Percentiles rank a stretch among this genome's conserved stretches.
Conservation (phyloP, 2,329 filamentous ascomycete species). For the Aureobasidium subglaciale region DNA sequence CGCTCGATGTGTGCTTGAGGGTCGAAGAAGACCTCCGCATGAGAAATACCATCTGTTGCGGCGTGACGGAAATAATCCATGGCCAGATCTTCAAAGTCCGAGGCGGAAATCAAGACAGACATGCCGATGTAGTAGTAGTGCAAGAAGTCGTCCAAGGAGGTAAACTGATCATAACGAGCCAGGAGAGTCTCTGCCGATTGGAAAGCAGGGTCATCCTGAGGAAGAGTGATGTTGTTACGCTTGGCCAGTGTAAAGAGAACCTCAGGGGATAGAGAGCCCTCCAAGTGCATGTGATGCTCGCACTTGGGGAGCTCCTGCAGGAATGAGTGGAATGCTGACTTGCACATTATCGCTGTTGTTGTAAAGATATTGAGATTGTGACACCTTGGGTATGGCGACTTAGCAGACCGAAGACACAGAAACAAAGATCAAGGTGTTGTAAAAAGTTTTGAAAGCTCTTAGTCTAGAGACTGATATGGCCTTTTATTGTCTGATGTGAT, state of each 20-base stretch:
- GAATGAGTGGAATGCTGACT: conserved; percentile 50
- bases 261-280: conserved; percentile 64
- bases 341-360: conserved; percentile 35
- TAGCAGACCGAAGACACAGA: not conserved
- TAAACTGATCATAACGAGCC: conserved; percentile 59
- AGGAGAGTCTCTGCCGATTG: conserved; percentile 51
- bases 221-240: conserved; percentile 57
- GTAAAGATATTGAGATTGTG: not conserved
- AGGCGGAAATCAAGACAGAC: conserved; percentile 55
- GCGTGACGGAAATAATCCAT: conserved; percentile 65
- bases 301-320: conserved; percentile 65
- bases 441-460: conserved; percentile 8
- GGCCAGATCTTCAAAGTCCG: conserved; percentile 67
- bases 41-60: conserved; percentile 56
- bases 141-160: conserved; percentile 69
- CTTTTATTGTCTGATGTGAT: conserved; percentile 6
- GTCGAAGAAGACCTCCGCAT: conserved; percentile 76
- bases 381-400: not conserved
- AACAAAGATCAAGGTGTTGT: not conserved
- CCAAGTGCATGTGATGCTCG: conserved; percentile 75
- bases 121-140: conserved; percentile 73
- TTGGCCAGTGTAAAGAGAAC: conserved; percentile 63
- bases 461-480: not conserved
- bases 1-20: conserved; percentile 65
- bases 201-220: conserved; percentile 54